Conservation (phyloP, 352 stramenopile genomes). For the Pythium phragmiticola region DNA sequence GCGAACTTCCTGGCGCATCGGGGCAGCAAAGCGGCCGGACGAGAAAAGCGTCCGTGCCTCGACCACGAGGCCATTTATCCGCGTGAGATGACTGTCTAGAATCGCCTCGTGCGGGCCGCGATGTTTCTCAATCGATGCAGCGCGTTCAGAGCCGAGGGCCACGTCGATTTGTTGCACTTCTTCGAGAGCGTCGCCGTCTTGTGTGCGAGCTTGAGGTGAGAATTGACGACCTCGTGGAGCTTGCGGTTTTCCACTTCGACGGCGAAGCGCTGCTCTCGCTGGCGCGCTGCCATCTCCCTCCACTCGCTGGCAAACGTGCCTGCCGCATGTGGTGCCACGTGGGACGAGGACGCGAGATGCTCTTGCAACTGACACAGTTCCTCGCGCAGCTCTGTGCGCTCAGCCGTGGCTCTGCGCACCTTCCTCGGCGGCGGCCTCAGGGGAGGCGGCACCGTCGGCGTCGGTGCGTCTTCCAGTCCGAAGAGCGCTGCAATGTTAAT, state of each 20-base stretch:
- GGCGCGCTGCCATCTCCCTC: neutral
- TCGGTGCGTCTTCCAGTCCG: neutral
- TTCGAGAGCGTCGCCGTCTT: neutral
- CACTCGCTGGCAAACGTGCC: neutral
- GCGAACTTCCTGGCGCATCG: neutral
- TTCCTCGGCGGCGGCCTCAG: neutral
- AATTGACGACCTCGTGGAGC: neutral
- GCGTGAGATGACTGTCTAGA: neutral
- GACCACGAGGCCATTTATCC: neutral
- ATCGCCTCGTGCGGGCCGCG: neutral
- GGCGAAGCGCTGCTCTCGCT: neutral
- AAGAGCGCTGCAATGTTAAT: conserved; percentile 7
- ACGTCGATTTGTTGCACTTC: neutral
- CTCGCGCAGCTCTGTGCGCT: neutral
- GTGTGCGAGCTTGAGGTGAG: neutral
- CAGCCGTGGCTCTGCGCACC: neutral
- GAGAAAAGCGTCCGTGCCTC: neutral
- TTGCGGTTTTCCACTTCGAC: conserved; percentile 14
- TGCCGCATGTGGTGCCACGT: too few species aligned
- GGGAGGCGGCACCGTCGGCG: neutral
- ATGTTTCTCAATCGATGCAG: neutral
- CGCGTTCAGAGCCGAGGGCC: neutral
- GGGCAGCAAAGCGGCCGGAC: neutral
- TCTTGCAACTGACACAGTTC: neutral
- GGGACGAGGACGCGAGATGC: neutral